Base-by-base conservation (phyloP, 305 asterid genomes). In the Withania somnifera region DNA sequence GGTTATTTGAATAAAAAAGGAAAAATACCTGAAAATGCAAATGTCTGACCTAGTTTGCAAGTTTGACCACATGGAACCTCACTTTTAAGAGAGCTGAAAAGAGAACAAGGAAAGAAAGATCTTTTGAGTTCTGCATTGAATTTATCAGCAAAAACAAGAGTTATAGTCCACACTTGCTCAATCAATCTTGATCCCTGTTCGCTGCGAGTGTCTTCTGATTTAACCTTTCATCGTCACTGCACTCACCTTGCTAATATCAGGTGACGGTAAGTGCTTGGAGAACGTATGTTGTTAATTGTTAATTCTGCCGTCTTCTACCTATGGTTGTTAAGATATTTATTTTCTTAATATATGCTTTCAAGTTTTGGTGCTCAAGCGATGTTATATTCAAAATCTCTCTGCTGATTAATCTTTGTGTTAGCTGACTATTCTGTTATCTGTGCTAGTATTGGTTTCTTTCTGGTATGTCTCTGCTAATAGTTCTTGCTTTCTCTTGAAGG, bases 401-500 rank as follows among this genome's bases (percentile, higher is more conserved):
- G 76, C 76, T 15, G 15, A 73, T 4, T 73, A 20, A 24, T 51
- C 14, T 8, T 60, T 78, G 57, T 15, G 57, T 11, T 24, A 20
- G 69, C 47, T 50, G 26, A 13, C 36, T 2, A 24, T 56, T 79
- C 32, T 75, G 15, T 52, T 14, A 15, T 47, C 60, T 26, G 11
- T 47, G 79, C 77, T 26, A 11, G 40, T 7, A 9, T 47, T 73
- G 24, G 60, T 73, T 73, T 40, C 56, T 47, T 73, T 47, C 14
- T 26, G 26, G 32, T 34, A 34, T 34, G 34, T 32, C 34, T 69
- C 11, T 80, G 58, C 83, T 83, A 57, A 73, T 47, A 57, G 36
- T 80, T 67, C 36, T 84, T 78, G 69, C 28, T 69, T 81, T 84
- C 19, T 75, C 47, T 58, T 36, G 71, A 83, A 93, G 98, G 83